A percentile compares a stretch with the other conserved stretches of the same genome.
Evolutionary conservation across 306 rosid genomes (phyloP).

Genomic region (Abrus precatorius): DNA sequence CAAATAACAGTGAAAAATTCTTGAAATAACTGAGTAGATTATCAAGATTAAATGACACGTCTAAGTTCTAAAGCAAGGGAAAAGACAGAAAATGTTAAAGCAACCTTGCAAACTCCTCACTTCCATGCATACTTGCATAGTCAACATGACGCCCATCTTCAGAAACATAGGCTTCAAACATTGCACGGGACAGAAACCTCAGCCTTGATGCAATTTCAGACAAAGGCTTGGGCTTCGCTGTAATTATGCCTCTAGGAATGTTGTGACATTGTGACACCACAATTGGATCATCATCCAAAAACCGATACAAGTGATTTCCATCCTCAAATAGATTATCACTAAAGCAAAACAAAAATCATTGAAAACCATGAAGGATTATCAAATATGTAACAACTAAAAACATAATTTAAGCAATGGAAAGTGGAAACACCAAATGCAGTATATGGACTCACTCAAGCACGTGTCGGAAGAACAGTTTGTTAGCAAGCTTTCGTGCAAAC

Average conservation of each 20-base stretch:
- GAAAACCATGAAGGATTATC: constrained; percentile 37
- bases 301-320: constrained; percentile 86
- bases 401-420: constrained; percentile 39
- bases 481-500: constrained; percentile 91
- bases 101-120: constrained; percentile 96
- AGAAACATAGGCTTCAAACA: constrained; percentile 83
- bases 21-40: constrained; percentile 7
- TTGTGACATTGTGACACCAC: constrained; percentile 86
- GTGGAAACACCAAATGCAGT: constrained; percentile 32
- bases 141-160: constrained; percentile 80
- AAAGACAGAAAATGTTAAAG: constrained; percentile 38
- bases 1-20: constrained; percentile 19
- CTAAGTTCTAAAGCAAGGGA: constrained; percentile 5
- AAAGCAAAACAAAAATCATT: constrained; percentile 44
- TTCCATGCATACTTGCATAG: constrained; percentile 79
- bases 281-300: constrained; percentile 86
- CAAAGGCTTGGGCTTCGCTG: constrained; percentile 80
- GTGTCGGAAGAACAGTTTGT: constrained; percentile 74
- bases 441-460: constrained; percentile 81
- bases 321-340: constrained; percentile 87
- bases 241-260: constrained; percentile 78
- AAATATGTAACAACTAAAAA: constrained; percentile 36
- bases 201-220: constrained; percentile 85
- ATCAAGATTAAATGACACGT: constrained; percentile 32
- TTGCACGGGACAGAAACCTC: constrained; percentile 73